Percentiles rank a stretch among this genome's conserved stretches.
These are phyloP conservation scores for Pythium aristosporum DNA, from an alignment of 352 stramenopile genomes.

Conservation along the genomic window DNA sequence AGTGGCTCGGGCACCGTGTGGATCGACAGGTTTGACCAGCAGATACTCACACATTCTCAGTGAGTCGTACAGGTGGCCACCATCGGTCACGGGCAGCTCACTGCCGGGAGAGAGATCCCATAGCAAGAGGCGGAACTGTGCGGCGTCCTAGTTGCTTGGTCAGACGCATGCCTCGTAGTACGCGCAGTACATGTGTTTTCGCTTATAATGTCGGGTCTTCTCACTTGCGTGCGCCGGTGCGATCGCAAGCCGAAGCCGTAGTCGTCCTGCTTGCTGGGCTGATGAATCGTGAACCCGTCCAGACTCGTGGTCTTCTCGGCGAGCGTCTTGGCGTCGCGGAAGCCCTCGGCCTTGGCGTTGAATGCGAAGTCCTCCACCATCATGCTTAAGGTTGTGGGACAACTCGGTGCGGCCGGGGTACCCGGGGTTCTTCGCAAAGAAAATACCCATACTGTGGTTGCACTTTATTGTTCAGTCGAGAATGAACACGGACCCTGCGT, in stretches of 20 bases:
- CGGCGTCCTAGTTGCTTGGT: constrained; percentile 93
- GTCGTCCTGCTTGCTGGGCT: constrained; percentile 87
- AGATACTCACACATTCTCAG: constrained; percentile 45
- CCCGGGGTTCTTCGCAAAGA: constrained; percentile 91
- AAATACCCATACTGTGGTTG: constrained; percentile 90
- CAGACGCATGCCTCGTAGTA: constrained; percentile 95
- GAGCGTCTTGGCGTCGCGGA: constrained; percentile 45
- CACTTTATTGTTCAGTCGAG: constrained; percentile 85
- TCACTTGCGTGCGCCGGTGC: constrained; percentile 88
- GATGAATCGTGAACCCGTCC: constrained; percentile 88
- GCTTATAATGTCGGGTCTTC: constrained; percentile 91
- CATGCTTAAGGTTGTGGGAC: constrained; percentile 85
- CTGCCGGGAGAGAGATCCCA: constrained; percentile 93
- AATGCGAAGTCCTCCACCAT: constrained; percentile 91
- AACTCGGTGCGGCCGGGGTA: constrained; percentile 87
- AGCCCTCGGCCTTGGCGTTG: constrained; percentile 88
- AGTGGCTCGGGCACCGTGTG: neutral
- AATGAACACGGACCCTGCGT: constrained; percentile 85
- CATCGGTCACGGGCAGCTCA: constrained; percentile 88
- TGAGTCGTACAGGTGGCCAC: constrained; percentile 69
- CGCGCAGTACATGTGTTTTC: constrained; percentile 88
- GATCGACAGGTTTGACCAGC: constrained; percentile 33
- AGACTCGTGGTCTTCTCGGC: constrained; percentile 87
- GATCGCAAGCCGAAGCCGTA: constrained; percentile 92
- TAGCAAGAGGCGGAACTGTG: constrained; percentile 92